Conservation (phyloP, 2,329 filamentous ascomycete genomes). For the Phoma sp. region DNA sequence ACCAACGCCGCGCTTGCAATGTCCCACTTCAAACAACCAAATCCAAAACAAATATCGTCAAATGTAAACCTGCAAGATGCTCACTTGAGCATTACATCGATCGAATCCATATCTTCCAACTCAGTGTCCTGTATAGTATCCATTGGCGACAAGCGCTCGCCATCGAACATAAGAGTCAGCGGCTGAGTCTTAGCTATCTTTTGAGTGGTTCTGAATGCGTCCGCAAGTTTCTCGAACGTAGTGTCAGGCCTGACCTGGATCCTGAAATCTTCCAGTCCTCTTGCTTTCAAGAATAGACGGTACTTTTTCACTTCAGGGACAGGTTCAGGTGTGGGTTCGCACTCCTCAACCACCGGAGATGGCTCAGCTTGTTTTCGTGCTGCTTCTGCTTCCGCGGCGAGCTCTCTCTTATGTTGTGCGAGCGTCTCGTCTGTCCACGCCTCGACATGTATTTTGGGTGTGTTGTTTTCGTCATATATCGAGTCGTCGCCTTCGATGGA, state of each 20-base stretch:
- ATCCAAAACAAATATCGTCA: background rate
- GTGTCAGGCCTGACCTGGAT: constrained; percentile 55
- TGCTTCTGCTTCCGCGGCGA: constrained; percentile 36
- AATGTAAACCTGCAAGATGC: background rate
- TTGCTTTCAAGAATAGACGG: constrained; percentile 61
- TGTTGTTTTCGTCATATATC: constrained; percentile 59
- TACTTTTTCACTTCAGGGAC: constrained; percentile 41
- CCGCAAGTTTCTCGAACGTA: constrained; percentile 39
- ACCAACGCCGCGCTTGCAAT: constrained; percentile 16
- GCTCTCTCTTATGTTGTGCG: constrained; percentile 56
- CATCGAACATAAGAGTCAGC: constrained; percentile 48
- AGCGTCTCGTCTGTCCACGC: constrained; percentile 76
- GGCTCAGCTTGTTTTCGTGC: constrained; percentile 50
- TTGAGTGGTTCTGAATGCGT: constrained; percentile 36
- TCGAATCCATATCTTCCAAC: constrained; percentile 47
- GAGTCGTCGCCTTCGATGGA: constrained; percentile 48
- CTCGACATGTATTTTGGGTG: constrained; percentile 72
- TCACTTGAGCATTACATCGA: constrained; percentile 49
- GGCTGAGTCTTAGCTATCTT: constrained; percentile 36
- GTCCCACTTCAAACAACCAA: background rate
- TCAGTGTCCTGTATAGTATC: constrained; percentile 43
- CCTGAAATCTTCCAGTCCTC: constrained; percentile 59
- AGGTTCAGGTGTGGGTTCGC: constrained; percentile 28
- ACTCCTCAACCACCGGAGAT: constrained; percentile 22
- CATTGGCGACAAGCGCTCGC: constrained; percentile 44